Evolutionary conservation across 2,329 filamentous ascomycete genomes (phyloP), one percentile per base, ranked within the genome.

Genomic region (Colletotrichum agaves): DNA sequence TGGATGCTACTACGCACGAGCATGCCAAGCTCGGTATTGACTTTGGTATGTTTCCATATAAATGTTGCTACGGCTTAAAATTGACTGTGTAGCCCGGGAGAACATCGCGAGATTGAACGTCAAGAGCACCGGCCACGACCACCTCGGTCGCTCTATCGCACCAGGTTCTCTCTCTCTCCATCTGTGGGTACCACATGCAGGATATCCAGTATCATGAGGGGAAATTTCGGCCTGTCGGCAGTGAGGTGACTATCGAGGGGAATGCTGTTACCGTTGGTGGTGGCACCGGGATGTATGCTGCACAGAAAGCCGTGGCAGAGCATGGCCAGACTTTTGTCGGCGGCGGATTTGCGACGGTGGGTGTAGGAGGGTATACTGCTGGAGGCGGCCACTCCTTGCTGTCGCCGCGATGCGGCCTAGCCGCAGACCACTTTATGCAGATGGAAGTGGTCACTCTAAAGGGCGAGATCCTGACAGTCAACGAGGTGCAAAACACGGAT

Each of bases 371-470:
- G 0, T 91, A 87, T 59, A 78, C 84, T 2, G 87, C 87, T 13
- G 88, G 88, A 0, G 89, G 87, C 2, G 89, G 89, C 0, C 89
- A 91, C 74, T 84, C 82, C 0, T 75, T 85, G 0, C 76, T 91
- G 1, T 77, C 79, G 0, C 83, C 86, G 0, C 80, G 77, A 1
- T 85, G 85, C 69, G 89, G 90, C 0, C 76, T 92, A n/a, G 89
- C 78, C 2, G 87, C 85, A 1, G 90, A 91, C 71, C 84, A 90
- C 46, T 85, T 88, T 2, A 75, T 91, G 3, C 81, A 89, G 71
- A 82, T 86, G 76, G 83, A 88, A 33, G 77, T 90, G 0, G 83
- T 91, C 1, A 85, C 84, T 0, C 84, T 84, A 0, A 71, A 72
- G 3, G 88, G 88, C 0, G 73, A 83, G 6, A 78, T 86, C 5